Conservation (phyloP, 768 basidiomycete species). For the Cystoderma amianthinum region DNA sequence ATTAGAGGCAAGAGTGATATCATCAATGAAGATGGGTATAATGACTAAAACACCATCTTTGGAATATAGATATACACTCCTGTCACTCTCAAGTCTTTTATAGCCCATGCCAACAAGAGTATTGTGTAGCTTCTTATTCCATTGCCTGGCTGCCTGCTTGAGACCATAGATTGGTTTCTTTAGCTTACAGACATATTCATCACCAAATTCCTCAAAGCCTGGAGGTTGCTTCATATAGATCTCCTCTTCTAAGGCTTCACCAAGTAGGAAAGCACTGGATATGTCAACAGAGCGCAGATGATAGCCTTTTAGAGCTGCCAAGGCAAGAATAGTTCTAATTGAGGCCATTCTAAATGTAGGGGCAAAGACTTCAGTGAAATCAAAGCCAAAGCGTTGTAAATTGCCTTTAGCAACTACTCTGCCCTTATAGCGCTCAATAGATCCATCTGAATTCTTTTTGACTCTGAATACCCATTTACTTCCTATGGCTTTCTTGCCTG, state of each 20-base stretch:
- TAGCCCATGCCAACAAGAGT: slow-evolving; percentile 5
- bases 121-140: slow-evolving; percentile 17
- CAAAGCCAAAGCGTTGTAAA: slow-evolving; percentile 27
- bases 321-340: slow-evolving; percentile 10
- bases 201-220: slow-evolving; percentile 7
- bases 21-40: slow-evolving; percentile 10
- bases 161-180: slow-evolving; percentile 24
- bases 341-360: slow-evolving; percentile 15
- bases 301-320: slow-evolving; percentile 19
- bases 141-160: slow-evolving; percentile 24
- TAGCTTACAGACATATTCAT: slow-evolving; percentile 7
- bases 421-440: slow-evolving; percentile 30
- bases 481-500: slow-evolving; percentile 22
- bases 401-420: slow-evolving; percentile 34
- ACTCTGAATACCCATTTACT: slow-evolving; percentile 31
- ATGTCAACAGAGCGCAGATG: slow-evolving; percentile 19
- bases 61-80: slow-evolving; percentile 6
- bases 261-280: slow-evolving; percentile 17
- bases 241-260: slow-evolving; percentile 13
- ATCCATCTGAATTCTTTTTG: slow-evolving; percentile 32
- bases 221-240: slow-evolving; percentile 19
- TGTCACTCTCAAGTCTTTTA: slow-evolving; percentile 4
- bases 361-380: slow-evolving; percentile 31
- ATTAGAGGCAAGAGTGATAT: slow-evolving; percentile 7
- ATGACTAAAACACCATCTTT: slow-evolving; percentile 17